Base-by-base conservation (phyloP, 1,139 yeast genomes). In the Suhomyces coccinellae region DNA sequence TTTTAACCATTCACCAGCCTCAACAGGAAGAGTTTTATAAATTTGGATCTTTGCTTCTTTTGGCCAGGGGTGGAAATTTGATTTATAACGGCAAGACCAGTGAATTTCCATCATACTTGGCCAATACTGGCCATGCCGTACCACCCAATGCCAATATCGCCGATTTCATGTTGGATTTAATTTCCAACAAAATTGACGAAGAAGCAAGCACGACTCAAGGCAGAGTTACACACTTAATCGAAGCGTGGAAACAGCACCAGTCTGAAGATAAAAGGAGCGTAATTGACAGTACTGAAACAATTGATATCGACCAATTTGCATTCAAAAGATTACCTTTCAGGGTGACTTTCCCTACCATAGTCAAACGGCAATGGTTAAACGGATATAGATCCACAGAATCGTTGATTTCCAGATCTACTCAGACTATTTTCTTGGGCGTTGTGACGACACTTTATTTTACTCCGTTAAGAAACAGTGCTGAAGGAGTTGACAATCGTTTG, bases 1-100 rank as follows among this genome's bases (percentile, higher is more conserved):
- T 61, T n/a, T 40, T 59, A 17, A 60, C 65, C 9, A 54, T 61
- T 32, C 66, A 61, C 41, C 66, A 60, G 49, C 66, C 66, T 5
- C 57, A 54, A 39, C 52, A 54, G 36, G 59, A 52, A 32, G 56
- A 59, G 53, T 57, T 61, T 37, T 41, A 47, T 10, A 45, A 38
- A 15, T 61, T 60, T 44, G 63, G 57, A 13, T 45, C 56, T 10
- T 44, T 61, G 33, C 52, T 59, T 30, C 51, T 61, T 27, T 51
- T 61, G 33, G 64, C 64, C 9, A 49, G 56, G 13, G 63, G 64
- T 2, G 64, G 63, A 1, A 46, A 38, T 13, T 59, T 59, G n/a
- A 54, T 60, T 5, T 61, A 52, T 44, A 51, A 59, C 26, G 66
- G 66, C 1, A 37, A 43, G 3, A 44, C 56, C 3, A 28, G 10